Evolutionary conservation across 225 moss, liverwort and hornwort genomes (phyloP), one percentile per base, ranked within the genome.

Genomic region (Bryum argenteum): DNA sequence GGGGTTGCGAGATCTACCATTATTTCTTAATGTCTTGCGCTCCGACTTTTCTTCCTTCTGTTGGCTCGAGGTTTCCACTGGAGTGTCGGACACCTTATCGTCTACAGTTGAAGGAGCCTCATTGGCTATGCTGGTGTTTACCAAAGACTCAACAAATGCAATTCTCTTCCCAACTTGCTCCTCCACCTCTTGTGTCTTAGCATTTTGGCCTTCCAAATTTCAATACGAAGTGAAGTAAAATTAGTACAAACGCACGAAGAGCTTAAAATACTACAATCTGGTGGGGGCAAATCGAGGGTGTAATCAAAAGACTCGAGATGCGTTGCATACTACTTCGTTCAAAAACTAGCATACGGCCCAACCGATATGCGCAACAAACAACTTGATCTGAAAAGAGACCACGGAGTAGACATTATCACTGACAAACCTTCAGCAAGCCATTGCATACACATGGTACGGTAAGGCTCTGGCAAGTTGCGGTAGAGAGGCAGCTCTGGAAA

Each of bases 401-500:
- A 77, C 24, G n/a, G 11, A 40, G 50, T 40, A 65, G 8, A 69
- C 24, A 20, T 74, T 33, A 55, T 69, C 22, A 8, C 65, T 65
- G 44, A 62, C 71, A 72, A 64, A 98, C 98, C 98, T 94, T 92
- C 87, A 81, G 92, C 80, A 70, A 92, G 92, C 98, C 98, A 98
- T 11, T 88, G 91, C 71, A 94, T 75, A 80, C 86, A 89, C 92
- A 94, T 92, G 62, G 85, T 87, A 72, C 87, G 88, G 69, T 91
- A 98, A 57, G 98, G 92, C 64, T 91, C 94, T 58, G 89, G 94
- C 76, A 98, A 81, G 75, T 86, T 91, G 63, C 89, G 88, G 66
- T 92, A 89, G 58, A 98, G 73, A 61, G 98, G 94, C 62, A 98
- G 89, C 44, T 98, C 94, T 14, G 98, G 88, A 65, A 98, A 86